These are phyloP conservation scores for Bjerkandera adusta DNA, from an alignment of 1,284 basidiomycete species.

Conservation along the genomic window DNA sequence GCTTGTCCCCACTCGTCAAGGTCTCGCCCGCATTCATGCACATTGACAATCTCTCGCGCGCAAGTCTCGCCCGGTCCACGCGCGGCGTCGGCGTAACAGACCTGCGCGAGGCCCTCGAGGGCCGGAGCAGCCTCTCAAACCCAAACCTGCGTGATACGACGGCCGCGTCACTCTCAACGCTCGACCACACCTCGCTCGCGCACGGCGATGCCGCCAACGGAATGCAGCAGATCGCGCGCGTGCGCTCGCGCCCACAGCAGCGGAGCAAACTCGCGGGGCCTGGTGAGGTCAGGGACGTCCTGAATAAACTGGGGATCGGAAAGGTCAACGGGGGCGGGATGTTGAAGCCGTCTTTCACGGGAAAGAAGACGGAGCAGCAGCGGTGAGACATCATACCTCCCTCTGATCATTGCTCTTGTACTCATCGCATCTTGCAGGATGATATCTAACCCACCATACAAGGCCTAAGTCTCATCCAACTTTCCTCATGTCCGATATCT, in stretches of 20 bases:
- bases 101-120: slow-evolving; percentile 82
- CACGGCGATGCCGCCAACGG: slow-evolving; percentile 43
- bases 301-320: slow-evolving; percentile 75
- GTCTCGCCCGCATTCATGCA: slow-evolving; percentile 84
- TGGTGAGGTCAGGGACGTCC: slow-evolving; percentile 75
- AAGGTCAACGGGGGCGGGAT: slow-evolving; percentile 59
- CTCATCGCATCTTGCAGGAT: background rate
- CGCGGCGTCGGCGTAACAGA: slow-evolving; percentile 83
- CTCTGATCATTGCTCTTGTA: background rate
- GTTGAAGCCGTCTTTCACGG: slow-evolving; percentile 68
- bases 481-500: background rate
- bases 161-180: slow-evolving; percentile 70
- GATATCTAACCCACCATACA: slow-evolving; percentile 29
- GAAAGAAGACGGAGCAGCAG: slow-evolving; percentile 41
- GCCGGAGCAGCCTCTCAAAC: slow-evolving; percentile 77
- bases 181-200: slow-evolving; percentile 60
- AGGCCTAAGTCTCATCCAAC: slow-evolving; percentile 11
- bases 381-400: slow-evolving; percentile 12
- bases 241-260: slow-evolving; percentile 55
- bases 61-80: slow-evolving; percentile 72
- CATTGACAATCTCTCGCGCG: slow-evolving; percentile 82
- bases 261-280: slow-evolving; percentile 47
- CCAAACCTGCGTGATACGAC: slow-evolving; percentile 50
- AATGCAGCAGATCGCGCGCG: slow-evolving; percentile 39
- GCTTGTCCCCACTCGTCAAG: slow-evolving; percentile 69